Evolutionary conservation across 768 basidiomycete species (phyloP), one percentile per base, ranked within the genome.

Genomic region (Boletellus ananas): DNA sequence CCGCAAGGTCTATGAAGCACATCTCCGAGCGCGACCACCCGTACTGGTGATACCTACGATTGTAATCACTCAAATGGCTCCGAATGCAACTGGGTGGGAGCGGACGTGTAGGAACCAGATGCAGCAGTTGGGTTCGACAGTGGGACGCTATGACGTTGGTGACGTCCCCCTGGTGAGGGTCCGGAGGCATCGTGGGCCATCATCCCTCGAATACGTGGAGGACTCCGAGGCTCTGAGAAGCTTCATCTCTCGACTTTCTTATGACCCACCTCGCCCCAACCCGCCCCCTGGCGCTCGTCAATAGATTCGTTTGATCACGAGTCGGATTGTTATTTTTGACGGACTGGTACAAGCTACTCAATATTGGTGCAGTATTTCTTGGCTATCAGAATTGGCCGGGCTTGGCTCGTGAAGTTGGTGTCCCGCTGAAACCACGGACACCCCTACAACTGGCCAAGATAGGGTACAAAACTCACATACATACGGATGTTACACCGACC

Each of bases 211-310:
- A 9, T 41, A 47, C n/a, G 14, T 17, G 23, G 29, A 40, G 17
- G 46, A 47, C 34, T 33, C 46, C 16, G 23, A 25, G 2, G 21
- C 38, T n/a, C 34, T 41, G 12, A 37, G 47, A 40, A 11, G 27
- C 34, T 39, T 23, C 50, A 56, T 51, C 38, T 20, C 35, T 40
- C 48, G 11, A 39, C 20, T 23, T 34, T 29, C 33, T 25, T 20
- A 31, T 43, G 5, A 23, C 18, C 36, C 17, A 37, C 36, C 38
- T 13, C n/a, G n/a, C n/a, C n/a, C n/a, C n/a, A n/a, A n/a, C n/a
- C n/a, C n/a, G n/a, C n/a, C n/a, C n/a, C n/a, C n/a, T n/a, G n/a
- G n/a, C n/a, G n/a, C n/a, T n/a, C n/a, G 6, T 6, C 23, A 23
- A 6, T 23, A 6, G 23, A 3, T 3, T 23, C 6, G 3, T 23